These are phyloP conservation scores for Sclerotinia trifoliorum DNA, from an alignment of 2,329 filamentous ascomycete species.

Conservation along the genomic window DNA sequence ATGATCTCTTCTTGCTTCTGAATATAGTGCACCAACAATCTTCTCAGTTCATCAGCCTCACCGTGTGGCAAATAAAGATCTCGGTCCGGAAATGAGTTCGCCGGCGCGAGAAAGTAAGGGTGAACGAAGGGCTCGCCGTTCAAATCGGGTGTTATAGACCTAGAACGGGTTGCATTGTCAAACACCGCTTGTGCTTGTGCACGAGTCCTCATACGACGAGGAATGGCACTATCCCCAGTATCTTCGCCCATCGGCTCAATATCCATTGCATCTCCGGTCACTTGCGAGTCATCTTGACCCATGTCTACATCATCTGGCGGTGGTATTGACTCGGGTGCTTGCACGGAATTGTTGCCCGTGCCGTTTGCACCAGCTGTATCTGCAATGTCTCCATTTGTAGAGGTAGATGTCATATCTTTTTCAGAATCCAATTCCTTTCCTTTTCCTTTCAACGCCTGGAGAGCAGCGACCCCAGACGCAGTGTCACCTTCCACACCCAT, in stretches of 20 bases:
- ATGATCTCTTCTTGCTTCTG: conserved; percentile 86
- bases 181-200: conserved; percentile 49
- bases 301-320: conserved; percentile 23
- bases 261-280: conserved; percentile 3
- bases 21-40: conserved; percentile 71
- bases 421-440: conserved; percentile 12
- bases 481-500: conserved; percentile 17
- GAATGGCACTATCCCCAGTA: conserved; percentile 45
- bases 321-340: not conserved
- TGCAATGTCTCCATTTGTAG: not conserved
- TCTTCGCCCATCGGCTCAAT: conserved; percentile 37
- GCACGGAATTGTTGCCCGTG: not conserved
- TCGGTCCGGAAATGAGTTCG: conserved; percentile 61
- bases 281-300: conserved; percentile 19
- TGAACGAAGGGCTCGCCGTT: conserved; percentile 60
- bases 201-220: conserved; percentile 55
- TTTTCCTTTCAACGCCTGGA: conserved; percentile 7
- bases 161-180: conserved; percentile 40
- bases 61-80: conserved; percentile 68
- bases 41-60: conserved; percentile 77
- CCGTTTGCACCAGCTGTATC: not conserved
- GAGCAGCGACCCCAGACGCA: conserved; percentile 7
- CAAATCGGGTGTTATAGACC: conserved; percentile 45
- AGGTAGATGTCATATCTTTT: not conserved
- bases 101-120: conserved; percentile 69